Evolutionary conservation across 768 basidiomycete species (phyloP).

Genomic region (Amanita exitialis): DNA sequence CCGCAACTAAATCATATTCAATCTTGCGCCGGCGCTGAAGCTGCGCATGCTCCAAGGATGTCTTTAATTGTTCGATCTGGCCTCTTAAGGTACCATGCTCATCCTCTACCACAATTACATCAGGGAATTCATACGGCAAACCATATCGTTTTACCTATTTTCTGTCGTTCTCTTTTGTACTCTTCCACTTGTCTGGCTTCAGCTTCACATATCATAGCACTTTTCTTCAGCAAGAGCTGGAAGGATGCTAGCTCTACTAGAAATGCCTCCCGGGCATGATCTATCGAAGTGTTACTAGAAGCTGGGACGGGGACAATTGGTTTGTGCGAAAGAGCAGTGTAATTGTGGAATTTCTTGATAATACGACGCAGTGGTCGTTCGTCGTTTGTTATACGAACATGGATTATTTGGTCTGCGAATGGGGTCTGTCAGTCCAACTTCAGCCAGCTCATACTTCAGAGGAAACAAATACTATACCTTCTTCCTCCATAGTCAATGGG

Average conservation of each 20-base stretch:
- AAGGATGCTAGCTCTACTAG: conserved; percentile 72
- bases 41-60: conserved; percentile 69
- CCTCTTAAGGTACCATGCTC: conserved; percentile 58
- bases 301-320: conserved; percentile 27
- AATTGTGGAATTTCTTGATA: conserved; percentile 74
- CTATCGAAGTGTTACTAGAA: conserved; percentile 23
- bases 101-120: conserved; percentile 34
- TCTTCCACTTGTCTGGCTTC: conserved; percentile 80
- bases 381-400: conserved; percentile 74
- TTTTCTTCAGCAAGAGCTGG: conserved; percentile 67
- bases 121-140: neutral
- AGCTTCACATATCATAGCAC: conserved; percentile 75
- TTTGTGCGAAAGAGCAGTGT: conserved; percentile 46
- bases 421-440: conserved; percentile 18
- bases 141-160: conserved; percentile 46
- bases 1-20: conserved; percentile 78
- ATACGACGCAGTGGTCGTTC: conserved; percentile 71
- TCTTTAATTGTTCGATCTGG: conserved; percentile 75
- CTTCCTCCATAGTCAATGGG: conserved; percentile 49
- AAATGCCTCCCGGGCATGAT: conserved; percentile 73
- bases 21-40: conserved; percentile 68
- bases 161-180: conserved; percentile 61
- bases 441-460: conserved; percentile 5
- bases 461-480: conserved; percentile 29
- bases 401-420: conserved; percentile 63